A percentile compares a stretch with the other conserved stretches of the same genome.
Conservation (phyloP, 176 grass and related monocot genomes). For the Aegilops tauschii region DNA sequence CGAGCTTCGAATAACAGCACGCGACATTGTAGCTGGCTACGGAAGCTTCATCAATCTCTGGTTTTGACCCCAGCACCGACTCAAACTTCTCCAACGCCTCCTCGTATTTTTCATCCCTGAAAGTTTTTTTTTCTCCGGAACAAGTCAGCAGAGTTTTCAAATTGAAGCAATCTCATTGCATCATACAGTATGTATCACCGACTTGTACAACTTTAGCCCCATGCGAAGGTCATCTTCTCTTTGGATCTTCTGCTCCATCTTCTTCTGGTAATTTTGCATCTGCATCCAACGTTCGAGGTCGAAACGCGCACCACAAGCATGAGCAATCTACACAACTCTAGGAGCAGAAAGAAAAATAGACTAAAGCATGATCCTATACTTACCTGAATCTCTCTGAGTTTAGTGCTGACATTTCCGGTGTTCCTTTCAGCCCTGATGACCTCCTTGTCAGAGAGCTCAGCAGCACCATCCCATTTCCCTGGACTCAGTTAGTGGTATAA, state of each 20-base stretch:
- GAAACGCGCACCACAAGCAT: background rate
- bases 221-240: constrained; percentile 68
- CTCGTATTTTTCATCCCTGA: constrained; percentile 63
- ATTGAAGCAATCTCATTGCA: constrained; percentile 3
- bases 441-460: constrained; percentile 89
- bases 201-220: constrained; percentile 92
- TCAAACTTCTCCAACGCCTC: constrained; percentile 96
- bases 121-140: background rate
- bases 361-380: background rate
- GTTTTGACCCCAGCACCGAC: constrained; percentile 79
- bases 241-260: constrained; percentile 79
- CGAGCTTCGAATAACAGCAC: constrained; percentile 91
- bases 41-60: constrained; percentile 60
- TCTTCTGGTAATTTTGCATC: constrained; percentile 88
- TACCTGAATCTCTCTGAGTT: constrained; percentile 89
- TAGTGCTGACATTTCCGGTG: constrained; percentile 79
- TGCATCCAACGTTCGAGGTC: constrained; percentile 23
- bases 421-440: constrained; percentile 96
- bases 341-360: background rate
- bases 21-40: constrained; percentile 95
- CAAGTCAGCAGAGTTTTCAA: background rate
- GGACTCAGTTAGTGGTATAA: background rate
- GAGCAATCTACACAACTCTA: background rate
- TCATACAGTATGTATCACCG: constrained; percentile 17
- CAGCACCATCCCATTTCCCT: constrained; percentile 52